phyloP scores from a whole-genome alignment of 2,329 filamentous ascomycete species.

The Lasiodiplodia sp. region DNA sequence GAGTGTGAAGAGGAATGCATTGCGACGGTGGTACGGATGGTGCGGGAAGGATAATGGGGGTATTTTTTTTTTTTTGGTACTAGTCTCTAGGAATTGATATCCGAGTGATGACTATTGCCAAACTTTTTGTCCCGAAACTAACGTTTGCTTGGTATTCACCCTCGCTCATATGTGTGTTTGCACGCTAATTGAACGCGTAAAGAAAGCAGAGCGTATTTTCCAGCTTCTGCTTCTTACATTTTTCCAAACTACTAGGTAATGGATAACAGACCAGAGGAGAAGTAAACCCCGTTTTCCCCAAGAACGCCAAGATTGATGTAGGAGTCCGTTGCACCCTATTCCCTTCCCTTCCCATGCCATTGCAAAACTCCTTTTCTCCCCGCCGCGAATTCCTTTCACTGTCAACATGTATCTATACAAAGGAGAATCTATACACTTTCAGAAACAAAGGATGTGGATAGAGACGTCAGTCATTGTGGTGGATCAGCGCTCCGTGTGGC shows the following conservation, averaged over 20 bases:
- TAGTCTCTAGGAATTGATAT: neutral
- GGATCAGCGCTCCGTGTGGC: neutral
- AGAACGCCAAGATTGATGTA: neutral
- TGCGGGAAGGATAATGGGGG: neutral
- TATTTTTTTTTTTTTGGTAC: neutral
- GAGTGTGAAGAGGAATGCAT: neutral
- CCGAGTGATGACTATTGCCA: neutral
- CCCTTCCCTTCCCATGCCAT: neutral
- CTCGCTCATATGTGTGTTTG: neutral
- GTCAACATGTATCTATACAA: neutral
- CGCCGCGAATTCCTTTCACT: neutral
- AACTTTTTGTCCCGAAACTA: neutral
- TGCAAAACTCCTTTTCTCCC: neutral
- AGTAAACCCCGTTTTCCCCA: neutral
- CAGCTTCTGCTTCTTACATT: neutral
- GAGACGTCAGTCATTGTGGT: neutral
- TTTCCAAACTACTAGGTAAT: neutral
- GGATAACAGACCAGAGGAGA: neutral
- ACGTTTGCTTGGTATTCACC: no score
- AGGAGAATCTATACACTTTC: conserved; percentile 6
- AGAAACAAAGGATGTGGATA: neutral
- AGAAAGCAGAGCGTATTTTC: neutral
- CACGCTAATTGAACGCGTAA: neutral
- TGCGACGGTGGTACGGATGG: neutral
- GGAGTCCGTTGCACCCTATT: neutral